Percentiles rank a stretch among this genome's conserved stretches.
Evolutionary conservation across 2,329 filamentous ascomycete species (phyloP).

Genomic region (Septoria petroselini): DNA sequence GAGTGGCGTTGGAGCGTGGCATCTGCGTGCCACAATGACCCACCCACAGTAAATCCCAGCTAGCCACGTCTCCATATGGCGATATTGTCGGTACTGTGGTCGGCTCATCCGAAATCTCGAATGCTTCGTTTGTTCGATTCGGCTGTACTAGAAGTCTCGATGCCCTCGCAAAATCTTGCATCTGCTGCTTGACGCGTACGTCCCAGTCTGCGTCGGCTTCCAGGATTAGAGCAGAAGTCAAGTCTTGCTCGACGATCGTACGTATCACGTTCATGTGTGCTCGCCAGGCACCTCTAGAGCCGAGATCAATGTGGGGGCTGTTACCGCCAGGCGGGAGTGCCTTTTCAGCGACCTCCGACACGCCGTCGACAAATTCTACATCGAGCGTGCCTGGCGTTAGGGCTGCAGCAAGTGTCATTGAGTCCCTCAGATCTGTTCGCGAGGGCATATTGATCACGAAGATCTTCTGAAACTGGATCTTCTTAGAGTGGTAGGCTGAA

Average conservation of each 20-base stretch:
- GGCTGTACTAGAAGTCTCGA: constrained; percentile 39
- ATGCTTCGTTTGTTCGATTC: constrained; percentile 3
- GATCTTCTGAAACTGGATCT: constrained; percentile 51
- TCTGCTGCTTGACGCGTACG: constrained; percentile 42
- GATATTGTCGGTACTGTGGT: constrained; percentile 21
- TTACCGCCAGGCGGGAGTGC: background rate
- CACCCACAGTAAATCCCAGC: constrained; percentile 43
- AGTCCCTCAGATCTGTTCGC: constrained; percentile 51
- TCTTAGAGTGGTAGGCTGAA: no score
- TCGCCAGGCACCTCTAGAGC: background rate
- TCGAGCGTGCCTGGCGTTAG: constrained; percentile 47
- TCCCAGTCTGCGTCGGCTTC: constrained; percentile 49
- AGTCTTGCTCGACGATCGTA: constrained; percentile 37
- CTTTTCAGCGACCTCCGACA: background rate
- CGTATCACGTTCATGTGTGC: constrained; percentile 7
- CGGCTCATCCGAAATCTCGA: constrained; percentile 10
- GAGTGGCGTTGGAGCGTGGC: constrained; percentile 7
- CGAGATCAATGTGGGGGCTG: background rate
- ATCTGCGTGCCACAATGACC: constrained; percentile 45
- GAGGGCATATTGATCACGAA: constrained; percentile 51
- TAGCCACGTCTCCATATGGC: constrained; percentile 28
- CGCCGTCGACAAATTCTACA: constrained; percentile 40
- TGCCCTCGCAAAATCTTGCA: constrained; percentile 38
- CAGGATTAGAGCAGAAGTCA: constrained; percentile 43
- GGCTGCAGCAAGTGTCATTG: constrained; percentile 47